Evolutionary conservation across 2,329 filamentous ascomycete genomes (phyloP).

Genomic region (Endothia cerciana): DNA sequence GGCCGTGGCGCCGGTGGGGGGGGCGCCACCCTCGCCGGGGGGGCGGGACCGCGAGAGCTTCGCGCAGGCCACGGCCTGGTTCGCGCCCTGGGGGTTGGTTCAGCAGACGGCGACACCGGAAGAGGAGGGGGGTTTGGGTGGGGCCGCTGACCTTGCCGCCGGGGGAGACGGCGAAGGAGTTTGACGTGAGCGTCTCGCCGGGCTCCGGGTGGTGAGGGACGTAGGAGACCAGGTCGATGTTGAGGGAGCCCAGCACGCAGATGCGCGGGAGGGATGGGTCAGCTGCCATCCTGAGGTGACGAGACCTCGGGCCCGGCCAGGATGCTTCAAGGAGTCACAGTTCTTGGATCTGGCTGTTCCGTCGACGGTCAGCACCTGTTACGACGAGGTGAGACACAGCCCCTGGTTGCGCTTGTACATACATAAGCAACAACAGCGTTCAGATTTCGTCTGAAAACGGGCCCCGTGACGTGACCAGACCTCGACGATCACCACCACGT

Average conservation of each 20-base stretch:
- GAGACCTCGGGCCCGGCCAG: too few species aligned
- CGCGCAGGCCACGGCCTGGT: conserved; percentile 89
- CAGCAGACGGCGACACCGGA: fast-evolving
- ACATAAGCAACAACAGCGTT: background rate
- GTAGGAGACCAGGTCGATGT: conserved; percentile 89
- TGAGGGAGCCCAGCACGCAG: conserved; percentile 88
- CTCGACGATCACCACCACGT: too few species aligned
- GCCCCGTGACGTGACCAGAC: too few species aligned
- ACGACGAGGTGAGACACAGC: too few species aligned
- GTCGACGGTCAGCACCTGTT: background rate
- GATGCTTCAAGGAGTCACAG: background rate
- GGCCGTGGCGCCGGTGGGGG: conserved; percentile 59
- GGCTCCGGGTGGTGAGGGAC: conserved; percentile 81
- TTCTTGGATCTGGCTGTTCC: background rate
- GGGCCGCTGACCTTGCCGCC: conserved; percentile 70
- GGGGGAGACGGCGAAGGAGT: conserved; percentile 76
- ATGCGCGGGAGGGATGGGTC: conserved; percentile 55
- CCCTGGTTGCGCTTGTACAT: too few species aligned
- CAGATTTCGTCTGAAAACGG: background rate
- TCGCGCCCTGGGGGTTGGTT: conserved; percentile 66
- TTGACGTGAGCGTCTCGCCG: conserved; percentile 86
- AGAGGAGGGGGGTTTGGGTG: background rate
- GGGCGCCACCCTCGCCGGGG: conserved; percentile 32
- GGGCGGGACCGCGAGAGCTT: conserved; percentile 68
- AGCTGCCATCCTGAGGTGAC: conserved; percentile 19